phyloP scores from a whole-genome alignment of 306 rosid genomes.

The Quercus robur region DNA sequence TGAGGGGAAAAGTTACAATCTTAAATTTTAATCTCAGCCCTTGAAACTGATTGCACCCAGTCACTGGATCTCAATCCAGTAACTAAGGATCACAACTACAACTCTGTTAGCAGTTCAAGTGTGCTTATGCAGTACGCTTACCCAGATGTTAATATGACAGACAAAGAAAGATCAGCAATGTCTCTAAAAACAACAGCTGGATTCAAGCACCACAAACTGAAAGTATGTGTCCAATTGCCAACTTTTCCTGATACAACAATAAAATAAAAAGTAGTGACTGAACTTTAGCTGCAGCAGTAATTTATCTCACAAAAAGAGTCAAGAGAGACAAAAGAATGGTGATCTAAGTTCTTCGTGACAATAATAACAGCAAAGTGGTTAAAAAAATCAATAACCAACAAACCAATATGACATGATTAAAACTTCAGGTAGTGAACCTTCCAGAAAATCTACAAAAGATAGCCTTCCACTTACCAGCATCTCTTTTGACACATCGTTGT shows the following conservation, averaged over 20 bases:
- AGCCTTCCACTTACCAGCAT: conserved; percentile 50
- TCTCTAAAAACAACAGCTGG: conserved; percentile 94
- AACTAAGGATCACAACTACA: background rate
- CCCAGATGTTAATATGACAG: conserved; percentile 94
- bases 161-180: conserved; percentile 77
- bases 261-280: conserved; percentile 8
- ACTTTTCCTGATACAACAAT: conserved; percentile 55
- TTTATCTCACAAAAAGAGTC: conserved; percentile 2
- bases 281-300: conserved; percentile 7
- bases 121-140: conserved; percentile 25
- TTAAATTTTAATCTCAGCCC: no score
- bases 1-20: no score
- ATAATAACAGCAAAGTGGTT: background rate
- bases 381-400: background rate
- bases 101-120: background rate
- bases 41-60: no score
- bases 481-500: conserved; percentile 65
- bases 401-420: background rate
- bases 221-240: conserved; percentile 74
- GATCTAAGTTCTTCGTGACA: background rate
- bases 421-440: background rate
- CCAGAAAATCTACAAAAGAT: background rate
- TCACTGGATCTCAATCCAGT: background rate
- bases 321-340: background rate
- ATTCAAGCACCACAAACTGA: conserved; percentile 97